Conservation (phyloP, 2,329 filamentous ascomycete genomes). For the Meredithiella fracta region DNA sequence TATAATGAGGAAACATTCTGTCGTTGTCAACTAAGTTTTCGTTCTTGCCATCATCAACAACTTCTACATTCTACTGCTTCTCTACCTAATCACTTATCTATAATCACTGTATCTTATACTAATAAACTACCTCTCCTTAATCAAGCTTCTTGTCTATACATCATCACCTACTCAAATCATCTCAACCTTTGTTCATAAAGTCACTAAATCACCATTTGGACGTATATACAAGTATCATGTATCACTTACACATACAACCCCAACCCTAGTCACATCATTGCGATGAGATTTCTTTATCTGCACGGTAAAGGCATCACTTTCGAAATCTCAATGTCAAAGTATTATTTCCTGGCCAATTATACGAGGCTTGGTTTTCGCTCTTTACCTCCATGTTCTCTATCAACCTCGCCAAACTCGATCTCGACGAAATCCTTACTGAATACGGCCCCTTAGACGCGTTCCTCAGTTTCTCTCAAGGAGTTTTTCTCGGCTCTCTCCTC, state of each 20-base stretch:
- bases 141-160: neutral
- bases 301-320: constrained; percentile 15
- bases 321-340: no score
- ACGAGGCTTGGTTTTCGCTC: constrained; percentile 8
- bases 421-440: constrained; percentile 12
- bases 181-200: no score
- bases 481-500: constrained; percentile 3
- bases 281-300: constrained; percentile 14
- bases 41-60: neutral
- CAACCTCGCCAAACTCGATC: constrained; percentile 3
- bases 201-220: no score
- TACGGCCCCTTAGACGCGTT: constrained; percentile 17
- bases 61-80: neutral
- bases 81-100: neutral
- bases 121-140: neutral
- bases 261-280: neutral
- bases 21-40: no score
- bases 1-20: neutral
- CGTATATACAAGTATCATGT: no score
- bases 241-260: neutral
- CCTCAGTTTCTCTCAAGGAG: constrained; percentile 17
- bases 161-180: no score
- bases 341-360: no score
- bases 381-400: neutral
- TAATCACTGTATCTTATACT: no score